Evolutionary conservation across 306 rosid species (phyloP).

Genomic region (Gynostemma pentaphyllum): DNA sequence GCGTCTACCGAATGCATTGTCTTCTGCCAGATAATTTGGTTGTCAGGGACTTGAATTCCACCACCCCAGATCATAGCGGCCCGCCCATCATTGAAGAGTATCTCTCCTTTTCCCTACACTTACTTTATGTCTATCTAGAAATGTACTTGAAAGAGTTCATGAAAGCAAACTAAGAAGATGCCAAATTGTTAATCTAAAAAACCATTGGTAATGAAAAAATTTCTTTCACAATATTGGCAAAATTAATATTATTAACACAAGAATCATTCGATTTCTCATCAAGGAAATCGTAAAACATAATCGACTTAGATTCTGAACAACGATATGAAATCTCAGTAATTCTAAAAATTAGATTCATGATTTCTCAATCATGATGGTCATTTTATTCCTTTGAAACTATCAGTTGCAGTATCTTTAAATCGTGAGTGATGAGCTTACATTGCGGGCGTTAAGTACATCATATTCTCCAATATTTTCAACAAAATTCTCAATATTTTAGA

Average conservation of each 20-base stretch:
- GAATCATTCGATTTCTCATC: background rate
- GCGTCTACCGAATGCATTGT: constrained; percentile 72
- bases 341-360: background rate
- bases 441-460: too few species aligned
- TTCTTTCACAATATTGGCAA: background rate
- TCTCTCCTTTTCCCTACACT: background rate
- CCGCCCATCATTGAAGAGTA: constrained; percentile 49
- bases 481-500: background rate
- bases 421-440: background rate
- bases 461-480: too few species aligned
- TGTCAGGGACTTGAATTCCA: constrained; percentile 30
- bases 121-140: background rate
- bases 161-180: background rate
- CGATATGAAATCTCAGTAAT: background rate
- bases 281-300: background rate
- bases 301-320: background rate
- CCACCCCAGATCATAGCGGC: constrained; percentile 21
- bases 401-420: background rate
- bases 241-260: background rate
- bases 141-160: background rate
- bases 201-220: background rate
- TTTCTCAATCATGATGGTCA: background rate
- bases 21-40: constrained; percentile 50
- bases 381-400: background rate
- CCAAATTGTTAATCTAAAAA: background rate